Evolutionary conservation across 352 stramenopile species (phyloP).

Genomic region (Thalassiosira mediterranea): DNA sequence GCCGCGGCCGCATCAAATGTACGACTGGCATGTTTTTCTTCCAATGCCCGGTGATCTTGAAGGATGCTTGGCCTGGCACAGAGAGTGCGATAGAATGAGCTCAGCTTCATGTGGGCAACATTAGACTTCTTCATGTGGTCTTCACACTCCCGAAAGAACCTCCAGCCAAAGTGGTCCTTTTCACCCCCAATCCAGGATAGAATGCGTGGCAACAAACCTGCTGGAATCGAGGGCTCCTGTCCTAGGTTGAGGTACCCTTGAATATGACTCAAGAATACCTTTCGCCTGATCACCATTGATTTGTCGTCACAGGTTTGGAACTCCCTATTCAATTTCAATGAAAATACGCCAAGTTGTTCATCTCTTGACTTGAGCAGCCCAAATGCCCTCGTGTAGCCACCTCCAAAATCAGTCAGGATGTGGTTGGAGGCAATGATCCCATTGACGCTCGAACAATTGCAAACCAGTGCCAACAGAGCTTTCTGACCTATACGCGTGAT

Average conservation of each 20-base stretch:
- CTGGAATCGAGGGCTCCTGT: background rate
- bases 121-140: background rate
- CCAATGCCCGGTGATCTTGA: too few relatives aligned
- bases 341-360: background rate
- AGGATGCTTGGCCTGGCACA: background rate
- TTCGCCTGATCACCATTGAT: too few relatives aligned
- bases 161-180: background rate
- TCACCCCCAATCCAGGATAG: background rate
- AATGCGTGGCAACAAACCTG: background rate
- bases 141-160: background rate
- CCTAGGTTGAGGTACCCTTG: background rate
- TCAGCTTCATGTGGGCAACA: background rate
- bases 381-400: too few relatives aligned
- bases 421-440: background rate
- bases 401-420: too few relatives aligned
- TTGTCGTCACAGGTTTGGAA: background rate
- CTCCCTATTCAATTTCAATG: background rate
- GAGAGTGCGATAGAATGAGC: conserved; percentile 20
- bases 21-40: too few relatives aligned
- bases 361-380: background rate
- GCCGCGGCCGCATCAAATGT: too few relatives aligned
- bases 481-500: background rate
- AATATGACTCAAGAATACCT: background rate
- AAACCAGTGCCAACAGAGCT: background rate
- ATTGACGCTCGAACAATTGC: background rate